Evolutionary conservation across 257 asterid species (phyloP).

Genomic region (Nicotiana undulata): DNA sequence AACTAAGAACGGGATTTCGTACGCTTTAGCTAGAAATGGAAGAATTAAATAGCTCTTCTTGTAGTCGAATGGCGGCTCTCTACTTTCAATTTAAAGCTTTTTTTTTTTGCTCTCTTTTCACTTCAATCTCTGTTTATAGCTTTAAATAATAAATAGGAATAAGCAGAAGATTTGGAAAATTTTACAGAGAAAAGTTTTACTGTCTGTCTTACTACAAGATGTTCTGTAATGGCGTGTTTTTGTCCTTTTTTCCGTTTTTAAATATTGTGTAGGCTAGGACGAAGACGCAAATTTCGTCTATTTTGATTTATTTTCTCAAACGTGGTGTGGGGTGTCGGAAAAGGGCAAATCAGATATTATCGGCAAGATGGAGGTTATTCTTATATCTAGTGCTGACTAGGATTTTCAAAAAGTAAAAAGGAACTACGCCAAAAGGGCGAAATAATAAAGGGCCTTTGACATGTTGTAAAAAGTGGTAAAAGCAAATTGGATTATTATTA

Average conservation of each 20-base stretch:
- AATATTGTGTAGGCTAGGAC: background rate
- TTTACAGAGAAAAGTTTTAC: background rate
- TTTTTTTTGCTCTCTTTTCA: background rate
- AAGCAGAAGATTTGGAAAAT: background rate
- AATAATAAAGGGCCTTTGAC: background rate
- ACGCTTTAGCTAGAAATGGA: background rate
- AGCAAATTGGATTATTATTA: background rate
- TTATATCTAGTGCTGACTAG: background rate
- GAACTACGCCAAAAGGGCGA: background rate
- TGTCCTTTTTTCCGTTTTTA: background rate
- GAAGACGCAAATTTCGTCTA: background rate
- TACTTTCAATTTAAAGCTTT: background rate
- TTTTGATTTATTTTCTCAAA: background rate
- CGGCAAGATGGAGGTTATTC: background rate
- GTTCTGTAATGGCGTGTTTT: constrained; percentile 11
- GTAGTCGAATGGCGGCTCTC: background rate
- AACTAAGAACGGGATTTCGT: background rate
- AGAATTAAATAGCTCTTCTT: background rate
- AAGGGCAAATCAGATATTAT: constrained; percentile 3
- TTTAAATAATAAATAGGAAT: background rate
- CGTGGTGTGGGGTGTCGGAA: background rate
- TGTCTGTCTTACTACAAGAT: background rate
- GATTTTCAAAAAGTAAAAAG: background rate
- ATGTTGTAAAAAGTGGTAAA: background rate
- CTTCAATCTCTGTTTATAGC: background rate